phyloP scores from a whole-genome alignment of 139 green algal genomes.

The Nannochloris sp. region DNA sequence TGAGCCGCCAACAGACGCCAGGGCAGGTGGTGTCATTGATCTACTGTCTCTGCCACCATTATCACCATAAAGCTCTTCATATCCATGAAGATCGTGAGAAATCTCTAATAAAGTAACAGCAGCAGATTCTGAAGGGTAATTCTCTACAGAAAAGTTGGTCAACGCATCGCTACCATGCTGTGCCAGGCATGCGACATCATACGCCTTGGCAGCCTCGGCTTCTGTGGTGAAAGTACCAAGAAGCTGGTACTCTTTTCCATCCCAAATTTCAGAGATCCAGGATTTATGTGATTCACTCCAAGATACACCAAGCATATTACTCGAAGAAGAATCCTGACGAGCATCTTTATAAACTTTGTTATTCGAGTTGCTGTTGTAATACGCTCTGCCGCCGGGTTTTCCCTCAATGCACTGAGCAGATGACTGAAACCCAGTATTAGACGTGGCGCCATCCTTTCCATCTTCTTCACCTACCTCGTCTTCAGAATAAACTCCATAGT shows the following conservation, averaged over 20 bases:
- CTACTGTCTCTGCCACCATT: neutral
- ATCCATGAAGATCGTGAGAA: neutral
- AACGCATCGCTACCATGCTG: slow-evolving; percentile 8
- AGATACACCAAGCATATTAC: slow-evolving; percentile 4
- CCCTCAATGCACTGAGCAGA: neutral
- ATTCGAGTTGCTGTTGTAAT: neutral
- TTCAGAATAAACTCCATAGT: neutral
- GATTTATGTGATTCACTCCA: neutral
- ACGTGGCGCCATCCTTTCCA: neutral
- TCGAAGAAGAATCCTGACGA: neutral
- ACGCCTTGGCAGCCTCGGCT: slow-evolving; percentile 44
- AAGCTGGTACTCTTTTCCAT: slow-evolving; percentile 3
- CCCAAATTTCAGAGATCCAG: slow-evolving; percentile 17
- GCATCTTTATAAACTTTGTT: no score
- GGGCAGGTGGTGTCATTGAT: neutral
- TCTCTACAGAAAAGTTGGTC: slow-evolving; percentile 25
- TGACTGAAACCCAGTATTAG: neutral
- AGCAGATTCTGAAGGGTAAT: slow-evolving; percentile 5
- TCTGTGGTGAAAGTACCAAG: slow-evolving; percentile 54
- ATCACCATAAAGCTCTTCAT: neutral
- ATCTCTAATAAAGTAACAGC: neutral
- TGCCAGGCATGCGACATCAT: slow-evolving; percentile 35
- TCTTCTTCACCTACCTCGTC: neutral
- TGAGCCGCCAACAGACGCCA: neutral
- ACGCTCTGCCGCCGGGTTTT: neutral